Evolutionary conservation across 164 flowering plant species (phyloP), one percentile per base, ranked within the genome.

Genomic region (Magnolia changhungtana): DNA sequence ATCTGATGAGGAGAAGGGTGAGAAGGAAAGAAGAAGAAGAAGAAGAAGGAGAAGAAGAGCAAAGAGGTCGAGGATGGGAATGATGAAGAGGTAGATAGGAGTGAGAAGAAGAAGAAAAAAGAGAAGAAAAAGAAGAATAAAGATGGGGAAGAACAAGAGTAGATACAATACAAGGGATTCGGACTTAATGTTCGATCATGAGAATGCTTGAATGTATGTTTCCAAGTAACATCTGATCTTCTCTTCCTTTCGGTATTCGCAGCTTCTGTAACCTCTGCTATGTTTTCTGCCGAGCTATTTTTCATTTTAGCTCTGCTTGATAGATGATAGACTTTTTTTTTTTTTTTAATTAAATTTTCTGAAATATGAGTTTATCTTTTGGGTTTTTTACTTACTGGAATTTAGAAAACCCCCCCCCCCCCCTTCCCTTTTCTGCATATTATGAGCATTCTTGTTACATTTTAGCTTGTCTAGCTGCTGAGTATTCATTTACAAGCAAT

Each of bases 21-120:
- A 68, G n/a, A 68, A 68, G 71, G 71, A 68, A 68, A 68, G 18
- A 63, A 64, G 23, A 64, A 64, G 76, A 78, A 70, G 84, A 82
- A 67, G 45, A 37, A 37, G 45, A 5, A 37, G 78, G 50, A 37
- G 24, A 68, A 68, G 71, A 68, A 68, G 21, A 68, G 71, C 71
- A 68, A 68, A 68, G 51, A 68, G 16, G 71, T 14, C 0, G 51
- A 37, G 19, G 50, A 27, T 68, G 21, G 16, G 19, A 68, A 16
- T 68, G 71, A 7, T 68, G 21, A 7, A 37, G 71, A 68, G 19
- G 45, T 37, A 68, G 71, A 68, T 19, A 68, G 71, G 29, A 68
- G 71, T 50, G 18, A 20, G 74, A 72, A 55, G 61, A 45, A 71
- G 29, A 52, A 55, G 61, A 45, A 71, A 50, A 52, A 71, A 27